phyloP scores from a whole-genome alignment of 2,329 filamentous ascomycete genomes.

The Hypoxylon rubiginosum region DNA sequence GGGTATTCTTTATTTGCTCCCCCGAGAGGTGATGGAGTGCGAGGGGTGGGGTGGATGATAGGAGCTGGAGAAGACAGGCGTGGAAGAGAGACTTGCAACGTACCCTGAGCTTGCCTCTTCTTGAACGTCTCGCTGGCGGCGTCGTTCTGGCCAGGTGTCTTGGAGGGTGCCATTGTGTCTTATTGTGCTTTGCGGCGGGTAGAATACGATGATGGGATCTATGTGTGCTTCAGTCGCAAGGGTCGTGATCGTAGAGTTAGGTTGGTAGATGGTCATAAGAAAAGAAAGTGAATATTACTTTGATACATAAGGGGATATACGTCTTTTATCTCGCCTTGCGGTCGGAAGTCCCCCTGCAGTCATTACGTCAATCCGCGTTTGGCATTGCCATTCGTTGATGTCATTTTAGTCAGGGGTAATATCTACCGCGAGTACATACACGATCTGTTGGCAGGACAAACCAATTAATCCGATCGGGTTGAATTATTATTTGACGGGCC shows the following conservation, averaged over 20 bases:
- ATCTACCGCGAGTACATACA: no score
- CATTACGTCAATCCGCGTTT: constrained; percentile 32
- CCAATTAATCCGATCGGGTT: not conserved
- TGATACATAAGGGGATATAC: not conserved
- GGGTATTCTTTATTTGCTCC: no score
- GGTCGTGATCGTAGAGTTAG: not conserved
- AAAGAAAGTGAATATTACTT: not conserved
- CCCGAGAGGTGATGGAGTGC: not conserved
- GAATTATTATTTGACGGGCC: no score
- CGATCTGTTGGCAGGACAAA: not conserved
- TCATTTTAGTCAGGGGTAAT: constrained; percentile 38
- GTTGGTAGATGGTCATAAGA: not conserved
- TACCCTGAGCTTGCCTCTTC: constrained; percentile 46
- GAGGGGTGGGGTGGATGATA: not conserved
- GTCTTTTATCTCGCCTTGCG: not conserved
- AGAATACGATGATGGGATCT: not conserved
- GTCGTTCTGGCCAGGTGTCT: constrained; percentile 46
- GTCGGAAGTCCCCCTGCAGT: not conserved
- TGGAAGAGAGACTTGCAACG: not conserved
- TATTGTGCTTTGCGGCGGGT: not conserved
- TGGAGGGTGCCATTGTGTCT: constrained; percentile 40
- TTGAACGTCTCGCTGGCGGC: constrained; percentile 47
- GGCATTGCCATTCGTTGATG: constrained; percentile 34
- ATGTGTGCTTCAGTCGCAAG: not conserved
- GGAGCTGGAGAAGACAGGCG: not conserved